phyloP scores from a whole-genome alignment of 331 rosid species.

The Prunus yedoensis region DNA sequence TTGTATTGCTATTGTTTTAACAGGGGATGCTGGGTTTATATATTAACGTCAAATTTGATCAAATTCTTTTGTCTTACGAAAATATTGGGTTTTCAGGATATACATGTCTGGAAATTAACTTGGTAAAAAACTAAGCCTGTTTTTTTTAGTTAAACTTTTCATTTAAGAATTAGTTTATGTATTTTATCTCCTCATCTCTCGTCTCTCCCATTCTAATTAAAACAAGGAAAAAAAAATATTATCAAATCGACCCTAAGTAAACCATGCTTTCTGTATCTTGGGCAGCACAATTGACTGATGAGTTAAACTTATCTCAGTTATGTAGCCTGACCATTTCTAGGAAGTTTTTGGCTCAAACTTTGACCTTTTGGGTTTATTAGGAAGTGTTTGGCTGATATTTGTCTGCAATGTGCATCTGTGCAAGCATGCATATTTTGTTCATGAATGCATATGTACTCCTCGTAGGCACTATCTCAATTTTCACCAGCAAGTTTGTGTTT shows the following conservation, averaged over 20 bases:
- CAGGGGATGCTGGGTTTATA: no score
- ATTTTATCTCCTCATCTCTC: no score
- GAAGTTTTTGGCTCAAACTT: not conserved
- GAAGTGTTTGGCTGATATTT: not conserved
- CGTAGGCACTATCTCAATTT: constrained; percentile 12
- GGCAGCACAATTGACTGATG: not conserved
- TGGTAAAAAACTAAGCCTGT: no score
- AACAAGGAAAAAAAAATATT: not conserved
- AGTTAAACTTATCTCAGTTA: not conserved
- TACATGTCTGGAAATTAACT: no score
- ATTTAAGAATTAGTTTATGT: no score
- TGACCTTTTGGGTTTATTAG: not conserved
- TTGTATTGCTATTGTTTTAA: no score
- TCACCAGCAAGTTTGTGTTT: constrained; percentile 23
- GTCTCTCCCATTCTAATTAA: no score
- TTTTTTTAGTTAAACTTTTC: no score
- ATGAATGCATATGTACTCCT: not conserved
- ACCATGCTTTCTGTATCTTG: not conserved
- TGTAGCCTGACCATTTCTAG: not conserved
- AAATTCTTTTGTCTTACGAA: no score
- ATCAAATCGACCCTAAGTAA: not conserved
- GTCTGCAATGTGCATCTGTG: not conserved
- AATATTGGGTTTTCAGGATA: no score
- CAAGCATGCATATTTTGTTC: not conserved
- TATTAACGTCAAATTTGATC: no score